Percentiles rank a stretch among this genome's conserved stretches.
Evolutionary conservation across 2,329 filamentous ascomycete genomes (phyloP).

Genomic region (Dothideomycetes sp.): DNA sequence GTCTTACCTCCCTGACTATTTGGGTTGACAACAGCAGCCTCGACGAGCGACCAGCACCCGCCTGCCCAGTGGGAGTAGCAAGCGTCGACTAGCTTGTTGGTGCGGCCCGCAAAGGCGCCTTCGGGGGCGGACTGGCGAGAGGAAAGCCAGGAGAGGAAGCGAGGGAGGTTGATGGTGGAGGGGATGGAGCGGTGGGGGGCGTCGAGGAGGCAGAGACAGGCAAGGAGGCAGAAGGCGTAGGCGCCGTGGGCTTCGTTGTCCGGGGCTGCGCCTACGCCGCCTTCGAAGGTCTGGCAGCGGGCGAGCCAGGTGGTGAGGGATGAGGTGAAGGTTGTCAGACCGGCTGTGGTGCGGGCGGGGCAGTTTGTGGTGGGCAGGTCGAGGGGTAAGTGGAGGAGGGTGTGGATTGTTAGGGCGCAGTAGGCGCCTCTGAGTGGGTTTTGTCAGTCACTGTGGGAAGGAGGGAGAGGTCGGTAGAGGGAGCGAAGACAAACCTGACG

Average conservation of each 20-base stretch:
- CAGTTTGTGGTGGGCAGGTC: slow-evolving; percentile 59
- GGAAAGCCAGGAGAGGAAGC: slow-evolving; percentile 78
- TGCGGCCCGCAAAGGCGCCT: slow-evolving; percentile 84
- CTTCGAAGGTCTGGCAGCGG: slow-evolving; percentile 89
- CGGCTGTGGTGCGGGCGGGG: slow-evolving; percentile 48
- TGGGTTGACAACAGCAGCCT: slow-evolving; percentile 53
- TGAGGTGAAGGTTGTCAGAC: slow-evolving; percentile 56
- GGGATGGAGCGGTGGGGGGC: slow-evolving; percentile 63
- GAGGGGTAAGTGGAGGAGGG: slow-evolving; percentile 71
- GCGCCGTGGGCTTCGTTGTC: slow-evolving; percentile 89
- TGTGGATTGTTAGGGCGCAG: slow-evolving; percentile 76
- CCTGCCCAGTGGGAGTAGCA: slow-evolving; percentile 99
- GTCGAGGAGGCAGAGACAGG: slow-evolving; percentile 76
- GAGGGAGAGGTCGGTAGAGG: background rate
- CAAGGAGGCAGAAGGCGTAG: slow-evolving; percentile 90
- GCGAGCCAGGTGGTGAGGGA: slow-evolving; percentile 70
- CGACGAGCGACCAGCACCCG: slow-evolving; percentile 83
- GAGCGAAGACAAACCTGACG: slow-evolving; percentile 38
- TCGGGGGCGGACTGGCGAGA: slow-evolving; percentile 83
- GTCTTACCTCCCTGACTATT: slow-evolving; percentile 23
- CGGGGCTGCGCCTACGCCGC: slow-evolving; percentile 78
- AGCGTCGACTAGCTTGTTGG: slow-evolving; percentile 95
- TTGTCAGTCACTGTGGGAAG: background rate
- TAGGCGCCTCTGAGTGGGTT: slow-evolving; percentile 57
- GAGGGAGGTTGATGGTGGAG: slow-evolving; percentile 65